Percentiles rank a stretch among this genome's conserved stretches.
Conservation (phyloP, 345 rosid genomes). For the Citropsis articulata region DNA sequence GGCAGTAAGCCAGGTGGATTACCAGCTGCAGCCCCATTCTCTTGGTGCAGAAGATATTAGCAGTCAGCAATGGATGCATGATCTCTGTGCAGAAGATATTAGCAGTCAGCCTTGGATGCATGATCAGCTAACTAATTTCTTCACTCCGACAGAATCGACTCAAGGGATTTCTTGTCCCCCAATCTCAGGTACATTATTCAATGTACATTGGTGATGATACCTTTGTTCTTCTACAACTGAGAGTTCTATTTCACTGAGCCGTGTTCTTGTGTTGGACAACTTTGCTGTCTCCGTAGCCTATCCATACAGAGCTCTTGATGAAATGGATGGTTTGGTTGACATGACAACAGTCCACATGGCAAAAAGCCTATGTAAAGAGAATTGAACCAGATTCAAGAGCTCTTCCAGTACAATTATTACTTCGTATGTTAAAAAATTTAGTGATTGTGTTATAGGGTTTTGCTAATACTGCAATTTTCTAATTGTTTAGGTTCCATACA, state of each 20-base stretch:
- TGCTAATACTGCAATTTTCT: conserved; percentile 21
- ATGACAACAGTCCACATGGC: conserved; percentile 35
- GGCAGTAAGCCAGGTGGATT: neutral
- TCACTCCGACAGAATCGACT: conserved; percentile 19
- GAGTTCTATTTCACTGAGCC: conserved; percentile 24
- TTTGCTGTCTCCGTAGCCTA: conserved; percentile 39
- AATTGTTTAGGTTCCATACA: conserved; percentile 41
- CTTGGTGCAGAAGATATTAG: conserved; percentile 24
- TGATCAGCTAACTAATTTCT: conserved; percentile 30
- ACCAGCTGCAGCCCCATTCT: conserved; percentile 15
- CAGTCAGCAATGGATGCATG: conserved; percentile 40
- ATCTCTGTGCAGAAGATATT: conserved; percentile 29
- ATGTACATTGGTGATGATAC: neutral
- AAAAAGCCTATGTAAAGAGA: conserved; percentile 33
- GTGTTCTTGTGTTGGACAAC: conserved; percentile 33
- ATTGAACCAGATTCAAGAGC: conserved; percentile 48
- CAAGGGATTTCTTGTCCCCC: conserved; percentile 16
- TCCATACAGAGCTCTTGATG: conserved; percentile 46
- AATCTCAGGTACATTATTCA: conserved; percentile 46
- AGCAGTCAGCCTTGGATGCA: conserved; percentile 36
- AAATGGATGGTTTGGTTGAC: conserved; percentile 42
- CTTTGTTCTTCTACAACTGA: conserved; percentile 15
- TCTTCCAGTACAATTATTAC: conserved; percentile 42
- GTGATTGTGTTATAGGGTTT: neutral
- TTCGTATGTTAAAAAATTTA: neutral